Evolutionary conservation across 2,329 filamentous ascomycete genomes (phyloP).

Genomic region (Cladosporium sp.): DNA sequence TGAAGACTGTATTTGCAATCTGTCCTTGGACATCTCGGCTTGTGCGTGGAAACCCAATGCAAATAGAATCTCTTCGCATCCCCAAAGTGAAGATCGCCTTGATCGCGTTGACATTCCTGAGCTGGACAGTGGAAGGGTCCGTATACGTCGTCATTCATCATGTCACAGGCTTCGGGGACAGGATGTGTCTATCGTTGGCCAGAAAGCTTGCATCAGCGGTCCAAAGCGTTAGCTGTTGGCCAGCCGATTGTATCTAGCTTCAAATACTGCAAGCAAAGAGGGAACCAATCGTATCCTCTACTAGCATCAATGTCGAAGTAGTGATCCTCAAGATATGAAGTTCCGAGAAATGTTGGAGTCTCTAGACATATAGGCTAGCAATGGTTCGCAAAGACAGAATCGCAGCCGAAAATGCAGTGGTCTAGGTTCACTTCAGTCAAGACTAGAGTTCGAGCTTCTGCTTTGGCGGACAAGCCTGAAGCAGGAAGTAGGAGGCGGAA

Average conservation of each 20-base stretch:
- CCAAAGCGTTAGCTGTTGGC: not conserved
- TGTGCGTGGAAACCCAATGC: not conserved
- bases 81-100: not conserved
- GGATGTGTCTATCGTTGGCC: not conserved
- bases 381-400: not conserved
- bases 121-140: not conserved
- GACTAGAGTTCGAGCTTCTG: no score
- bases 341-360: not conserved
- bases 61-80: not conserved
- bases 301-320: not conserved
- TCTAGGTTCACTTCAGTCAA: no score
- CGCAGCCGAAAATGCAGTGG: not conserved
- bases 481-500: not conserved
- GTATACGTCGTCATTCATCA: not conserved
- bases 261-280: not conserved
- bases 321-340: not conserved
- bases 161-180: not conserved
- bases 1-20: not conserved
- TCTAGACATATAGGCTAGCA: not conserved
- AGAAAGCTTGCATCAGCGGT: not conserved
- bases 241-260: not conserved
- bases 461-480: not conserved
- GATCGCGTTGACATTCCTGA: not conserved
- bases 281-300: not conserved
- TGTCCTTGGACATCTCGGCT: not conserved